Evolutionary conservation across 768 basidiomycete genomes (phyloP), one percentile per base, ranked within the genome.

Genomic region (Pluteus cervinus): DNA sequence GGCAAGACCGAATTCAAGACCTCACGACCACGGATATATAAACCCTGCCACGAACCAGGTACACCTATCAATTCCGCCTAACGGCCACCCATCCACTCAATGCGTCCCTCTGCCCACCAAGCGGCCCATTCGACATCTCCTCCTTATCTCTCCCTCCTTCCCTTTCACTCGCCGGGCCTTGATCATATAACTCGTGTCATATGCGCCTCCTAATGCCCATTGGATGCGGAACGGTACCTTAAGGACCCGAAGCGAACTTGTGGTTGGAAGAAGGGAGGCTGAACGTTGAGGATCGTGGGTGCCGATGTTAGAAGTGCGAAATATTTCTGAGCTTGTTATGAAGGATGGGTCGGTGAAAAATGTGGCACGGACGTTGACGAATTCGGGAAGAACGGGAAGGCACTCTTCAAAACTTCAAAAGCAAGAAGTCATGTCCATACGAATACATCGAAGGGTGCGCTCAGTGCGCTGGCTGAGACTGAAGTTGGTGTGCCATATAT

Each of bases 401-500:
- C 43, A 17, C 52, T 50, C 18, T 46, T 38, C 11, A 42, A 48
- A 12, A 44, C 50, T 3, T 39, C 47, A 2, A 59, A 59, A 26
- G 43, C 46, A 17, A 54, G 56, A 9, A 39, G 50, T 18, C 60
- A 63, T 31, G 56, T 61, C 7, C 61, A 63, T 43, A 63, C 60
- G 22, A 63, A 63, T 41, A 62, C 62, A 58, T 60, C 58, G 6
- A 62, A 63, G 41, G 61, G 61, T 9, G 62, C 61, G 11, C 46
- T 61, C 20, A 62, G 61, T 36, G 62, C 62, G 61, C 49, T 62
- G 16, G 57, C 61, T 3, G 58, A 63, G 37, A 65, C 60, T 1
- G 86, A 70, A 63, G 38, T 62, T 86, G 29, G 76, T 77, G 34
- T 58, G 66, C n/a, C n/a, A n/a, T n/a, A 14, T 76, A 79, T 42